A percentile compares a stretch with the other conserved stretches of the same genome.
Evolutionary conservation across 1,284 basidiomycete species (phyloP).

Genomic region (Inonotus hispidus): DNA sequence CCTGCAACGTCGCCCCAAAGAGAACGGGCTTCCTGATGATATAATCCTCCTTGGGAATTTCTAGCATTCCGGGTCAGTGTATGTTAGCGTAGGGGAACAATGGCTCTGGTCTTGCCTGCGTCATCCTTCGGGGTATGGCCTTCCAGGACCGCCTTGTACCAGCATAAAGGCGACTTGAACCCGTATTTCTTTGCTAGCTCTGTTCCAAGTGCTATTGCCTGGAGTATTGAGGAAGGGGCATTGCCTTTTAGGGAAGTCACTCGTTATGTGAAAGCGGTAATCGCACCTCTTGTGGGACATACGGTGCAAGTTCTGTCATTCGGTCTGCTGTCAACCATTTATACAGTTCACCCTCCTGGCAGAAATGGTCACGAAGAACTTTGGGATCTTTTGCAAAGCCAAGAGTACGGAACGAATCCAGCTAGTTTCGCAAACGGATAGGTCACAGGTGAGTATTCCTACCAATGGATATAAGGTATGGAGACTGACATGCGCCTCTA

Average conservation of each 20-base stretch:
- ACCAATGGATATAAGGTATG: constrained; percentile 22
- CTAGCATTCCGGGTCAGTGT: background rate
- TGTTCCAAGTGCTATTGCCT: background rate
- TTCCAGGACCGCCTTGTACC: constrained; percentile 26
- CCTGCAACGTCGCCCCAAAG: constrained; percentile 18
- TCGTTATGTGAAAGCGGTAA: constrained; percentile 9
- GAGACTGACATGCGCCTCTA: constrained; percentile 23
- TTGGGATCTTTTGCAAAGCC: constrained; percentile 26
- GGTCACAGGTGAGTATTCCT: background rate
- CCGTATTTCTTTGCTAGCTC: constrained; percentile 6
- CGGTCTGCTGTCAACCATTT: constrained; percentile 25
- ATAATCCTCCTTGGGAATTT: constrained; percentile 15
- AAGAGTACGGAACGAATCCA: constrained; percentile 28
- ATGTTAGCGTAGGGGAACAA: background rate
- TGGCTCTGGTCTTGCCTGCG: constrained; percentile 19
- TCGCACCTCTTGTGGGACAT: constrained; percentile 20
- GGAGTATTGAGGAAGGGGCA: constrained; percentile 7
- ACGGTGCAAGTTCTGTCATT: constrained; percentile 14
- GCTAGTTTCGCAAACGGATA: constrained; percentile 20
- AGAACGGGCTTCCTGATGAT: constrained; percentile 21
- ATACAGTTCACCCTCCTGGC: constrained; percentile 25
- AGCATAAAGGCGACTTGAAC: constrained; percentile 21
- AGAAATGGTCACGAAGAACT: constrained; percentile 25
- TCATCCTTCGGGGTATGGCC: constrained; percentile 25
- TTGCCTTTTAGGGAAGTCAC: constrained; percentile 21